These are phyloP conservation scores for Sparassis latifolia DNA, from an alignment of 1,284 basidiomycete species.

Conservation along the genomic window DNA sequence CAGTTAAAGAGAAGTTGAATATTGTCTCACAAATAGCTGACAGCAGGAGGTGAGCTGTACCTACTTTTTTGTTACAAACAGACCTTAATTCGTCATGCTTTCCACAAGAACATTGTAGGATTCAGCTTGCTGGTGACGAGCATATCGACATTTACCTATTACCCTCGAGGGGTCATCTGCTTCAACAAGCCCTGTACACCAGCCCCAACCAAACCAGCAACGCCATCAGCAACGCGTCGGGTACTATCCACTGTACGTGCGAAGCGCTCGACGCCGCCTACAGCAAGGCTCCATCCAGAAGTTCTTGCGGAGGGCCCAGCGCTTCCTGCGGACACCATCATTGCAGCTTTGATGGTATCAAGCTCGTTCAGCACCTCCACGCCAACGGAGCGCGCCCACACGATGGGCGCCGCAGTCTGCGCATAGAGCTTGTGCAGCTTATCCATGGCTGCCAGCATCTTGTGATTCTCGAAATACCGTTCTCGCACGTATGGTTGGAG, in stretches of 20 bases:
- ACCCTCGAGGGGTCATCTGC: not conserved
- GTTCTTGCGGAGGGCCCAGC: conserved; percentile 6
- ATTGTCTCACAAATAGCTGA: too few species aligned
- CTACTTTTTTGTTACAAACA: too few species aligned
- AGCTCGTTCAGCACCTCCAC: conserved; percentile 91
- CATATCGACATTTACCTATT: too few species aligned
- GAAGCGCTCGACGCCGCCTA: conserved; percentile 21
- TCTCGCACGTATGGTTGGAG: conserved; percentile 73
- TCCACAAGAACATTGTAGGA: too few species aligned
- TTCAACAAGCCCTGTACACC: conserved; percentile 15
- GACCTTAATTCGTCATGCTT: too few species aligned
- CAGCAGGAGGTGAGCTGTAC: too few species aligned
- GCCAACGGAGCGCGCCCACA: conserved; percentile 83
- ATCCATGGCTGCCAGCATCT: conserved; percentile 77
- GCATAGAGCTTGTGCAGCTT: conserved; percentile 85
- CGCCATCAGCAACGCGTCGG: conserved; percentile 12
- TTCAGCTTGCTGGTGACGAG: too few species aligned
- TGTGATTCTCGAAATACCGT: conserved; percentile 83
- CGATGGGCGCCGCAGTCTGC: conserved; percentile 57
- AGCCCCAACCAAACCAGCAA: conserved; percentile 14
- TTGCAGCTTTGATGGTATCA: conserved; percentile 69
- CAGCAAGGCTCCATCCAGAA: conserved; percentile 21
- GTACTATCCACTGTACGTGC: conserved; percentile 15
- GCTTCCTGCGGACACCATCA: conserved; percentile 80
- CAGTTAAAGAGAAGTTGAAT: too few species aligned